Conservation (phyloP, 1,284 basidiomycete genomes). For the Neolentinus lepideus region DNA sequence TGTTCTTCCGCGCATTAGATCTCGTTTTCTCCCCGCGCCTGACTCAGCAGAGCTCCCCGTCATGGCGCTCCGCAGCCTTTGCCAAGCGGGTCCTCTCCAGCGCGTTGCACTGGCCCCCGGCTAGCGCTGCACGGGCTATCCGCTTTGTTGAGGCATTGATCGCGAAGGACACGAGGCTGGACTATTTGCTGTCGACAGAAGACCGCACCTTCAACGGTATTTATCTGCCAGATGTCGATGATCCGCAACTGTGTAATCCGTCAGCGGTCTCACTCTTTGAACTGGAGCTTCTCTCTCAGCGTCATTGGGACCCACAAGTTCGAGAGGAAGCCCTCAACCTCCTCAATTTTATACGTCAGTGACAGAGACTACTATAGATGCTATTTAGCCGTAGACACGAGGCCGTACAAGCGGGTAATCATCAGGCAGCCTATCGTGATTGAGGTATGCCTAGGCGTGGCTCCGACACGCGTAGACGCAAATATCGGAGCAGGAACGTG, state of each 20-base stretch:
- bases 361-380: not conserved
- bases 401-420: not conserved
- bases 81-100: slow-evolving; percentile 82
- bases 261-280: slow-evolving; percentile 72
- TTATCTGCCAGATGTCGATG: slow-evolving; percentile 78
- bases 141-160: slow-evolving; percentile 70
- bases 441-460: not conserved
- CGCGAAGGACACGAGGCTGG: slow-evolving; percentile 73
- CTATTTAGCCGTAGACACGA: not conserved
- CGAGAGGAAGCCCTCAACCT: slow-evolving; percentile 46
- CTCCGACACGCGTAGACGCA: not conserved
- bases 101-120: slow-evolving; percentile 74
- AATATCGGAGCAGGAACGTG: not conserved
- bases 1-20: slow-evolving; percentile 83
- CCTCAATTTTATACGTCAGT: slow-evolving; percentile 26
- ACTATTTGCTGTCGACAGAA: slow-evolving; percentile 80
- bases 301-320: slow-evolving; percentile 61
- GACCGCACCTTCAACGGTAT: slow-evolving; percentile 79
- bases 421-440: not conserved
- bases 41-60: slow-evolving; percentile 48
- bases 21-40: slow-evolving; percentile 70
- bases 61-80: slow-evolving; percentile 85
- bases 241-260: slow-evolving; percentile 76
- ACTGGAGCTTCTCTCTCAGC: slow-evolving; percentile 44
- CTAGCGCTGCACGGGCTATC: slow-evolving; percentile 58